A percentile compares a stretch with the other conserved stretches of the same genome.
Conservation (phyloP, 2,329 filamentous ascomycete species). For the Alternaria rosae region DNA sequence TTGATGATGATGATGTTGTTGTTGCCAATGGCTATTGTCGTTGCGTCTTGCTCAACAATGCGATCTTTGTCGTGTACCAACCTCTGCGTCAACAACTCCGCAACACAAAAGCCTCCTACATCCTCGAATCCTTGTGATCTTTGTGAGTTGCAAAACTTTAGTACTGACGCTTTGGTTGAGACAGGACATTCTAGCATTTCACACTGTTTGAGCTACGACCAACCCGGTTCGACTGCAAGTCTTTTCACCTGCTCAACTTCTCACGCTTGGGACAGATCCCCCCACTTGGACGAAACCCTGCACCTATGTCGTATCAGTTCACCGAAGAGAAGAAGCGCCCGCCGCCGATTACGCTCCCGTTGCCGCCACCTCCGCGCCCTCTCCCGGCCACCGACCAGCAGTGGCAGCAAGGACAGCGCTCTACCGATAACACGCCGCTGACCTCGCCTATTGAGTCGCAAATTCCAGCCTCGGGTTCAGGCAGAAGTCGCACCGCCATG, state of each 20-base stretch:
- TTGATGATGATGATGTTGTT: constrained; percentile 1
- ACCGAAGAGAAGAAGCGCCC: constrained; percentile 35
- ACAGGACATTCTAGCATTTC: not conserved
- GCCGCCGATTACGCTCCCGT: constrained; percentile 30
- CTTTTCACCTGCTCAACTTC: not conserved
- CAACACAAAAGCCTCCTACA: not conserved
- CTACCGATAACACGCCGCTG: constrained; percentile 15
- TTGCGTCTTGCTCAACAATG: constrained; percentile 2
- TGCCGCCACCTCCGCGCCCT: constrained; percentile 14
- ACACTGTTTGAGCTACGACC: not conserved
- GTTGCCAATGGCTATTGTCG: constrained; percentile 21
- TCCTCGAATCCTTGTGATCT: not conserved
- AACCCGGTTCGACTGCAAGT: not conserved
- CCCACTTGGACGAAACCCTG: not conserved
- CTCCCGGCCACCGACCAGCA: constrained; percentile 23
- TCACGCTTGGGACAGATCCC: not conserved
- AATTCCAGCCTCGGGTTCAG: constrained; percentile 23
- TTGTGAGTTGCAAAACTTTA: not conserved
- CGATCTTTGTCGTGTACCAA: not conserved
- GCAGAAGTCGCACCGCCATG: constrained; percentile 26
- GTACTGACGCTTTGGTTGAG: not conserved
- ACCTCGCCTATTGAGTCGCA: constrained; percentile 21
- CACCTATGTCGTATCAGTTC: constrained; percentile 24
- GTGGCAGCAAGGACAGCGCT: constrained; percentile 13
- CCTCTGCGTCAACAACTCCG: not conserved